Evolutionary conservation across 164 flowering plant species (phyloP).

Genomic region (Buxus sempervirens): DNA sequence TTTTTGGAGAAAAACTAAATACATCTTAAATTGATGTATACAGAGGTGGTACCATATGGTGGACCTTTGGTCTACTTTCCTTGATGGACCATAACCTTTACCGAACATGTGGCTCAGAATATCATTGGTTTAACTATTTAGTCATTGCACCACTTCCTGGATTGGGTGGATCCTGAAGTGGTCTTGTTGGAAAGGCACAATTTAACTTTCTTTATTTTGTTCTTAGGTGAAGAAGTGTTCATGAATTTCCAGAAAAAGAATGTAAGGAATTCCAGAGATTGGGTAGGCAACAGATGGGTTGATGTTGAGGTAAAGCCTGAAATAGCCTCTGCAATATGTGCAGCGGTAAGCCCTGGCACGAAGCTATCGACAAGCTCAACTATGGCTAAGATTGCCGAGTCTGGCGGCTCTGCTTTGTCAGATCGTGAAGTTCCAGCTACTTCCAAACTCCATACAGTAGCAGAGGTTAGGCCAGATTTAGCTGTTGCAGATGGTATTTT

Average conservation of each 20-base stretch:
- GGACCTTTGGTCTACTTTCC: too few relatives aligned
- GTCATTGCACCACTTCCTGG: neutral
- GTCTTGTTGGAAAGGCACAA: too few relatives aligned
- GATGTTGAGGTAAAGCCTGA: conserved; percentile 58
- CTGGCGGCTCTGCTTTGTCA: conserved; percentile 31
- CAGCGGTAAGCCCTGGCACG: conserved; percentile 29
- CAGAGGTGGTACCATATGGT: too few relatives aligned
- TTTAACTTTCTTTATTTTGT: conserved; percentile 6
- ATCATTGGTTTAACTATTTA: neutral
- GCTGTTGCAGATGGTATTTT: conserved; percentile 12
- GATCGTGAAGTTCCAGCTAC: conserved; percentile 19
- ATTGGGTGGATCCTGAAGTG: neutral
- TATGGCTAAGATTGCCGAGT: conserved; percentile 30
- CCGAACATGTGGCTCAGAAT: too few relatives aligned
- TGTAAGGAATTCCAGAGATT: conserved; percentile 73
- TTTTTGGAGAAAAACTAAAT: neutral
- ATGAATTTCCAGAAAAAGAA: conserved; percentile 39
- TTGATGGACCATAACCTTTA: too few relatives aligned
- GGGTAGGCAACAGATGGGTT: conserved; percentile 69
- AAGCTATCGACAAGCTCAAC: conserved; percentile 41
- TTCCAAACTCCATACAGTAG: conserved; percentile 23
- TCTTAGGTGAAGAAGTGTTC: conserved; percentile 68
- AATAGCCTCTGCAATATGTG: conserved; percentile 43
- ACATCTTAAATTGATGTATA: too few relatives aligned
- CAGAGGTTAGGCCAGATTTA: conserved; percentile 31